These are phyloP conservation scores for Eutrema heterophyllum DNA, from an alignment of 345 rosid genomes.

Conservation along the genomic window DNA sequence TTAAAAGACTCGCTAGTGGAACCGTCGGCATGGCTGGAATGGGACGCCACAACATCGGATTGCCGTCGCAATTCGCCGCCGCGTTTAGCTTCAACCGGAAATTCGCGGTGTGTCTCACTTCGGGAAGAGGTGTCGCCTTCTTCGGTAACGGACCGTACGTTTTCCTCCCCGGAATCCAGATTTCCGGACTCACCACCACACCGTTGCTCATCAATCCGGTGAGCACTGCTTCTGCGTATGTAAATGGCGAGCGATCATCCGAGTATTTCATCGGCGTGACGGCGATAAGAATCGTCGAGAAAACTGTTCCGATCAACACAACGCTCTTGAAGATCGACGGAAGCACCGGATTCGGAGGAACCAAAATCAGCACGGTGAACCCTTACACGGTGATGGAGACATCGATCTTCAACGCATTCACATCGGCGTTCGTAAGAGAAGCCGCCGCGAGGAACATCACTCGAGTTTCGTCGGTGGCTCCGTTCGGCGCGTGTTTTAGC, in stretches of 20 bases:
- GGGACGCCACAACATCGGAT: constrained; percentile 43
- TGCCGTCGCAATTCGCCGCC: constrained; percentile 52
- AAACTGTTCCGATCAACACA: constrained; percentile 35
- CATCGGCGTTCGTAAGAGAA: constrained; percentile 33
- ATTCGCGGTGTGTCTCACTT: constrained; percentile 53
- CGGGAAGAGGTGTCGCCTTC: constrained; percentile 45
- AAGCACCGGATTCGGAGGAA: constrained; percentile 50
- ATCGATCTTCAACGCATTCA: constrained; percentile 48
- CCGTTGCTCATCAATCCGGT: constrained; percentile 56
- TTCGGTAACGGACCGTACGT: constrained; percentile 57
- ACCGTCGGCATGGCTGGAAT: constrained; percentile 58
- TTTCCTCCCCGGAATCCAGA: constrained; percentile 48
- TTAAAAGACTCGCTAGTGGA: constrained; percentile 48
- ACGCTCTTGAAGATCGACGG: constrained; percentile 37
- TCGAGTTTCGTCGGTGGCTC: constrained; percentile 41
- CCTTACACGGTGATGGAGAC: constrained; percentile 60
- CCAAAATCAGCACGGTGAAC: constrained; percentile 67
- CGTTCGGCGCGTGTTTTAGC: constrained; percentile 60
- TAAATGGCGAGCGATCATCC: constrained; percentile 43
- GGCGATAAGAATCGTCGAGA: constrained; percentile 38
- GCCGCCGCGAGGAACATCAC: constrained; percentile 43
- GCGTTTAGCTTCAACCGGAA: constrained; percentile 54
- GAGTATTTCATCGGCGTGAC: constrained; percentile 68
- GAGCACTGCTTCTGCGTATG: constrained; percentile 42
- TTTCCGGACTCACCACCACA: constrained; percentile 45